Evolutionary conservation across 2,329 filamentous ascomycete species (phyloP).

Genomic region (Fusarium floridanum): DNA sequence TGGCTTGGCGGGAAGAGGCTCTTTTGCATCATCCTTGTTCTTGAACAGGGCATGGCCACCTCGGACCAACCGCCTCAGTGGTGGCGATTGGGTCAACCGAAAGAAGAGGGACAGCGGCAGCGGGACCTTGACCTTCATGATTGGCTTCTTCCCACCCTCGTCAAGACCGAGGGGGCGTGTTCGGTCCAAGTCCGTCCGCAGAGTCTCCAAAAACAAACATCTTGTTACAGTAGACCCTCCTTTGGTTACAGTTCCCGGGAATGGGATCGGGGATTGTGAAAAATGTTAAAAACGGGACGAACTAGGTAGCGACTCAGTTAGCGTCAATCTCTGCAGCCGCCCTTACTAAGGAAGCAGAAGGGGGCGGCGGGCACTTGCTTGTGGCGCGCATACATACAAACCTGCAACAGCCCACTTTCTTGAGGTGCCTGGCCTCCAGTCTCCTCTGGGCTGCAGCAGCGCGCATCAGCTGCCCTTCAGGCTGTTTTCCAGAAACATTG

Average conservation of each 20-base stretch:
- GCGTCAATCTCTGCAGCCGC: conserved; percentile 20
- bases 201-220: not conserved
- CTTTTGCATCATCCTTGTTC: conserved; percentile 18
- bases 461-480: not conserved
- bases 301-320: conserved; percentile 12
- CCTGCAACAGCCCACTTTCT: not conserved
- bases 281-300: conserved; percentile 22
- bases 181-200: conserved; percentile 13
- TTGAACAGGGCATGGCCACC: not conserved
- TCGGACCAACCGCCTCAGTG: not conserved
- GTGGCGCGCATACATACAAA: not conserved
- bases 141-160: not conserved
- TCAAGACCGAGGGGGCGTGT: not conserved
- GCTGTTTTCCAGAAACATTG: conserved; percentile 34
- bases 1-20: conserved; percentile 32
- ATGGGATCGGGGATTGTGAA: not conserved
- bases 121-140: not conserved
- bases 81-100: conserved; percentile 7
- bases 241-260: not conserved
- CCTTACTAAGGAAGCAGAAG: conserved; percentile 14
- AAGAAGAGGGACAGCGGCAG: not conserved
- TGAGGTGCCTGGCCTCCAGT: not conserved
- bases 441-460: not conserved
- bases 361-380: conserved; percentile 8
- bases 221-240: conserved; percentile 8